Evolutionary conservation across 345 rosid genomes (phyloP), one percentile per base, ranked within the genome.

Genomic region (Noccaea bulbosa): DNA sequence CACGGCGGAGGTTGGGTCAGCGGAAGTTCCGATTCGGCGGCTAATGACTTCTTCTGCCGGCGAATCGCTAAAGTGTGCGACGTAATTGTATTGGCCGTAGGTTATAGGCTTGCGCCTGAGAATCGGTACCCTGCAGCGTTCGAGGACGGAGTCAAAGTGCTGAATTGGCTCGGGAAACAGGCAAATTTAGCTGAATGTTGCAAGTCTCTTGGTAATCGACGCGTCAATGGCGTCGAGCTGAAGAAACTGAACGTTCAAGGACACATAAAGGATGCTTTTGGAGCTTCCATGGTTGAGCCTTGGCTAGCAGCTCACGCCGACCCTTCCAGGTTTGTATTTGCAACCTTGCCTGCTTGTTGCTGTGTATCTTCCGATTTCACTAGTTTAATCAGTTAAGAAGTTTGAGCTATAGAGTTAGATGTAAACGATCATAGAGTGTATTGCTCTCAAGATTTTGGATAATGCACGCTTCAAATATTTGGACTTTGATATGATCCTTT

Each of bases 1-100:
- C 98, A 93, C 9, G 97, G 96, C n/a, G 98, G 98, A 4, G 97
- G 92, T 61, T 91, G 88, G 62, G 91, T 91, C 35, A 80, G 88
- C 16, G 96, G 96, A 69, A 85, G 96, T 59, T 86, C 84, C 54
- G 89, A 80, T 52, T 80, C 92, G 12, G 83, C 74, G 50, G 79
- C 71, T 11, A 90, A 90, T 60, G 97, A 93, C 72, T 65, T 56
- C 73, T 90, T 92, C 56, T 92, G 95, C 57, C 79, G 90, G 78
- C 65, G 95, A 69, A 78, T 87, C 5, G 93, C 91, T 2, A 90
- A 84, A 76, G 70, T 84, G 44, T 90, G 93, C 44, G 97, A 88
- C 54, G 89, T 87, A 6, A 81, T 90, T 15, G 98, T 90, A 12
- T 78, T 93, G 56, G 90, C 93, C 3, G 92, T 90, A 0, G 98